A percentile compares a stretch with the other conserved stretches of the same genome.
These are phyloP conservation scores for Blastobotrys attinorum DNA, from an alignment of 805 yeast genomes.

Conservation along the genomic window DNA sequence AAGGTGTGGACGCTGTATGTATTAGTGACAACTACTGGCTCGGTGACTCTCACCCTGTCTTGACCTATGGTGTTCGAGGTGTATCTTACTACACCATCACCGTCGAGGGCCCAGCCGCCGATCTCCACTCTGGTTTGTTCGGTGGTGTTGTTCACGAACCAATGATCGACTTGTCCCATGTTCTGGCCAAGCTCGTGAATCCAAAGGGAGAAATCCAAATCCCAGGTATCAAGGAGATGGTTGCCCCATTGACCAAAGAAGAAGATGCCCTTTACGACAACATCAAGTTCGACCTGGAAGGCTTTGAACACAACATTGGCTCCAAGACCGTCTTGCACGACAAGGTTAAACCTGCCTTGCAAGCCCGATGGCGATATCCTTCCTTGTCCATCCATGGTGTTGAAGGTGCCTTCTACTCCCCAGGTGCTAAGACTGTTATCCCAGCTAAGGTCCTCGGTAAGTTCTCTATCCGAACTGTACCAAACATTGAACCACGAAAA, in stretches of 20 bases:
- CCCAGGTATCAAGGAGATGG: conserved; percentile 89
- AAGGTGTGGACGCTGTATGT: conserved; percentile 87
- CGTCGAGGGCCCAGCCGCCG: conserved; percentile 90
- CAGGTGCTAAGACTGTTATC: conserved; percentile 97
- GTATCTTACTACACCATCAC: conserved; percentile 83
- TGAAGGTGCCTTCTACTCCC: conserved; percentile 92
- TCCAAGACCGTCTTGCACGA: conserved; percentile 73
- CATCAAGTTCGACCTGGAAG: conserved; percentile 78
- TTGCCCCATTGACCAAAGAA: conserved; percentile 79
- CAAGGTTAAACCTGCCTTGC: conserved; percentile 75
- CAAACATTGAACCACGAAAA: conserved; percentile 75
- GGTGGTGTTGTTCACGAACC: conserved; percentile 98
- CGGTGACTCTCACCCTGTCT: conserved; percentile 93
- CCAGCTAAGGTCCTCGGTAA: conserved; percentile 93
- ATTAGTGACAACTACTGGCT: conserved; percentile 98
- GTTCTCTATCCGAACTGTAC: conserved; percentile 95
- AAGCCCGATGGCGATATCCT: conserved; percentile 99
- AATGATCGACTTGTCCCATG: conserved; percentile 80
- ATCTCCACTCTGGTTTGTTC: conserved; percentile 92
- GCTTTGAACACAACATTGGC: conserved; percentile 83
- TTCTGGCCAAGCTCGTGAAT: conserved; percentile 71
- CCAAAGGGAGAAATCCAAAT: conserved; percentile 74
- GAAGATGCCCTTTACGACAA: conserved; percentile 75
- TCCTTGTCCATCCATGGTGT: conserved; percentile 93
- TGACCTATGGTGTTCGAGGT: conserved; percentile 97